Percentiles rank a stretch among this genome's conserved stretches.
Conservation (phyloP, 2,329 filamentous ascomycete genomes). For the Cercospora sp. region DNA sequence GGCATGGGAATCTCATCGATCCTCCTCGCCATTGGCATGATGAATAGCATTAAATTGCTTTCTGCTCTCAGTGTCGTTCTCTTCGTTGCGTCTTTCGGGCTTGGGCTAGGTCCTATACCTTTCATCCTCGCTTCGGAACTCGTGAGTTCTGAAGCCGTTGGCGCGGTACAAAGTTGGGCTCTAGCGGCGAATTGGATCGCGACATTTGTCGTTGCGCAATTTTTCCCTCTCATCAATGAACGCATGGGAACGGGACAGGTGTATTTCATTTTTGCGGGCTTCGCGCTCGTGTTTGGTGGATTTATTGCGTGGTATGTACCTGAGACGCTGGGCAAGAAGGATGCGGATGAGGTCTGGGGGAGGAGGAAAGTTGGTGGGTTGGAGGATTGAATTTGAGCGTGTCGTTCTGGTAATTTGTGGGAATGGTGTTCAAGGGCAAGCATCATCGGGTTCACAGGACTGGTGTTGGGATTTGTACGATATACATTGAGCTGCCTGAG, state of each 20-base stretch:
- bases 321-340: conserved; percentile 83
- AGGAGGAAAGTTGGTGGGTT: conserved; percentile 46
- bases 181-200: conserved; percentile 85
- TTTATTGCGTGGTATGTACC: conserved; percentile 76
- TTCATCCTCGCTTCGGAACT: conserved; percentile 93
- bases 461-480: no score
- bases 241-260: conserved; percentile 78
- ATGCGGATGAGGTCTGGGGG: conserved; percentile 89
- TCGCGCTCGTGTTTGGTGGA: conserved; percentile 66
- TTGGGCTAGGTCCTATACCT: conserved; percentile 88
- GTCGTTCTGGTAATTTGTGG: no score
- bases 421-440: no score
- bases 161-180: conserved; percentile 85
- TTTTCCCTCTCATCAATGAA: conserved; percentile 85
- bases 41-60: conserved; percentile 68
- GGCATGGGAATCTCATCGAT: conserved; percentile 82
- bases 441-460: no score
- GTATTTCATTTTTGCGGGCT: conserved; percentile 84
- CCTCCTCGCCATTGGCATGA: conserved; percentile 76
- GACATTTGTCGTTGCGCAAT: conserved; percentile 90
- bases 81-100: conserved; percentile 87
- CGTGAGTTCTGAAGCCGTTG: conserved; percentile 85
- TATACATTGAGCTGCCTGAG: no score
- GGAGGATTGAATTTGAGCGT: conserved; percentile 19
- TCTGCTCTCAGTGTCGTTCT: conserved; percentile 78